Evolutionary conservation across 441 rosid genomes (phyloP).

Genomic region (Geranium incanum): DNA sequence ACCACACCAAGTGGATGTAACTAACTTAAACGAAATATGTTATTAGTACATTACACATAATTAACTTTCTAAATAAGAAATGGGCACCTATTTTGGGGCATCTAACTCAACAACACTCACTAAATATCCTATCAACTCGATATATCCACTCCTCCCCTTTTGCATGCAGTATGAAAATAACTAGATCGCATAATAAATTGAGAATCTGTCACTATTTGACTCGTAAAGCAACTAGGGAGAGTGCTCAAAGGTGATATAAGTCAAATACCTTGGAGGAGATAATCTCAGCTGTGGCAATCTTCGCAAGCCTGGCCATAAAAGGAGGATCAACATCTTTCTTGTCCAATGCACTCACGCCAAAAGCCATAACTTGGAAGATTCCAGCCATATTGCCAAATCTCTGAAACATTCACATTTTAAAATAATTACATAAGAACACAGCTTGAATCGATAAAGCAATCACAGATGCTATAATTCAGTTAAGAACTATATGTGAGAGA

Average conservation of each 20-base stretch:
- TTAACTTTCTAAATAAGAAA: neutral
- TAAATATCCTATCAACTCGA: neutral
- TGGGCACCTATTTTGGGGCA: neutral
- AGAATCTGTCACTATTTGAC: neutral
- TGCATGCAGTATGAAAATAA: neutral
- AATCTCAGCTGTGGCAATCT: conserved; percentile 85
- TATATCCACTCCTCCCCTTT: neutral
- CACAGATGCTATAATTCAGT: neutral
- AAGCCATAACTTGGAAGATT: conserved; percentile 87
- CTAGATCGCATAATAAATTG: neutral
- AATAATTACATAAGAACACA: neutral
- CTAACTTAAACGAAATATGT: neutral
- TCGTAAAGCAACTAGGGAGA: neutral
- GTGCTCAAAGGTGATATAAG: neutral
- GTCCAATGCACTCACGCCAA: conserved; percentile 61
- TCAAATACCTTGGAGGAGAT: conserved; percentile 76
- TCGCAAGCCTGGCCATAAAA: conserved; percentile 81
- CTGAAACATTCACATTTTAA: conserved; percentile 33
- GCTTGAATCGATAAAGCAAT: neutral
- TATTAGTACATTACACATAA: neutral
- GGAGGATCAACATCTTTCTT: conserved; percentile 52
- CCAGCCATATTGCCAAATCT: conserved; percentile 93
- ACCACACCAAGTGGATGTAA: neutral
- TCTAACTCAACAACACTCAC: neutral
- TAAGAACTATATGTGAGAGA: neutral